Conservation (phyloP, 2,329 filamentous ascomycete species). For the Incumbomyces delicatus region DNA sequence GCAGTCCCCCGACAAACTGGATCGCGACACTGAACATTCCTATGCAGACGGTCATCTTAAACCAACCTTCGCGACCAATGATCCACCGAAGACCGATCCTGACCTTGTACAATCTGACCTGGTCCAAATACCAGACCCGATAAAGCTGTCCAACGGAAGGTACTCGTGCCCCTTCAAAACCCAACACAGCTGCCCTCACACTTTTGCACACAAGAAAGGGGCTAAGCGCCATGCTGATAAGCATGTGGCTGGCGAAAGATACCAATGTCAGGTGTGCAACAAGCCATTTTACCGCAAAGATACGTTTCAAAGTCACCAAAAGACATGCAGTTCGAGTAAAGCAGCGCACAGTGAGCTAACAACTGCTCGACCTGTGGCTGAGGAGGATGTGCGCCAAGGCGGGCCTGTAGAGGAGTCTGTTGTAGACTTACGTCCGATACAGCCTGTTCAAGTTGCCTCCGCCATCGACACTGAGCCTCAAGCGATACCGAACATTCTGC, state of each 20-base stretch:
- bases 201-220: constrained; percentile 9
- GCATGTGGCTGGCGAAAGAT: constrained; percentile 9
- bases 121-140: neutral
- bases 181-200: constrained; percentile 10
- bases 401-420: neutral
- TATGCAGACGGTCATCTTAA: no score
- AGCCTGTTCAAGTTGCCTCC: no score
- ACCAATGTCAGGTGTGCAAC: constrained; percentile 12
- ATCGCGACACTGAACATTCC: neutral
- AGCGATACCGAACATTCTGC: no score
- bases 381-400: neutral
- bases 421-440: neutral
- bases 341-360: neutral
- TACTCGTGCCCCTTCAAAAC: constrained; percentile 14
- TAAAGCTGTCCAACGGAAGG: constrained; percentile 1
- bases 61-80: no score
- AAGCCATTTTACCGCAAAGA: constrained; percentile 11
- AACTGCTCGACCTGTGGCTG: neutral
- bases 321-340: constrained; percentile 7
- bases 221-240: constrained; percentile 13
- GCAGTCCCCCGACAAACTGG: neutral
- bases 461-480: no score
- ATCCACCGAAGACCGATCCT: neutral
- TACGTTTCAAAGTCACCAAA: constrained; percentile 10
- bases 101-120: neutral